A percentile compares a stretch with the other conserved stretches of the same genome.
These are phyloP conservation scores for Acorus calamus DNA, from an alignment of 106 monocot species.

Conservation along the genomic window DNA sequence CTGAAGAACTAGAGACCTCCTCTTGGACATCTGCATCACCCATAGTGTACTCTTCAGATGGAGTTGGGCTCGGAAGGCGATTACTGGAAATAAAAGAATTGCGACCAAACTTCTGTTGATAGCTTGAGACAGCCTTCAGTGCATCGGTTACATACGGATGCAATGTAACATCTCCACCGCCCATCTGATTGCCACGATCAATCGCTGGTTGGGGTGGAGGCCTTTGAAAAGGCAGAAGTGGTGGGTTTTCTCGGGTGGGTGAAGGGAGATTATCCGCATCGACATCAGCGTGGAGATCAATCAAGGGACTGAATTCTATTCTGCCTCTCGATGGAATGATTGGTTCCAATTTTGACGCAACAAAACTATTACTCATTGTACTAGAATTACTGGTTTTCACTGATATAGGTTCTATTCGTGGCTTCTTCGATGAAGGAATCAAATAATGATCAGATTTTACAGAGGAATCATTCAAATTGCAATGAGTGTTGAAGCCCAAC, in stretches of 20 bases:
- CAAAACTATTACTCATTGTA: not conserved
- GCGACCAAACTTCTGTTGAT: conserved; percentile 69
- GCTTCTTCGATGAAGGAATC: conserved; percentile 1
- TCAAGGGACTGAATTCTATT: conserved; percentile 41
- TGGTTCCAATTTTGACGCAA: conserved; percentile 30
- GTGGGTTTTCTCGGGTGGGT: conserved; percentile 52
- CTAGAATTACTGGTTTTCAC: conserved; percentile 4
- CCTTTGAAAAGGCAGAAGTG: conserved; percentile 24
- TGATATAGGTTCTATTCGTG: conserved; percentile 5
- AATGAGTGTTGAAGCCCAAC: conserved; percentile 1
- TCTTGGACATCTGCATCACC: conserved; percentile 29
- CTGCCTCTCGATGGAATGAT: conserved; percentile 16
- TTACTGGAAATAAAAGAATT: conserved; percentile 33
- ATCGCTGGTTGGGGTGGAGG: conserved; percentile 12
- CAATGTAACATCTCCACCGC: conserved; percentile 6
- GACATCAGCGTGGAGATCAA: conserved; percentile 81
- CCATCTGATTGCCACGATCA: conserved; percentile 2
- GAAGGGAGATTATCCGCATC: conserved; percentile 91
- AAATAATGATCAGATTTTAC: not conserved
- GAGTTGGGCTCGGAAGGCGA: conserved; percentile 84
- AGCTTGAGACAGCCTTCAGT: conserved; percentile 62
- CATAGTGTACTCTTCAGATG: conserved; percentile 62
- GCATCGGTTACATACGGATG: conserved; percentile 59
- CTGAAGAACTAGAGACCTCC: conserved; percentile 68
- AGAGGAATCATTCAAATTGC: conserved; percentile 8